Evolutionary conservation across 148 eudicot genomes (phyloP).

Genomic region (Rhododendron williamsianum): DNA sequence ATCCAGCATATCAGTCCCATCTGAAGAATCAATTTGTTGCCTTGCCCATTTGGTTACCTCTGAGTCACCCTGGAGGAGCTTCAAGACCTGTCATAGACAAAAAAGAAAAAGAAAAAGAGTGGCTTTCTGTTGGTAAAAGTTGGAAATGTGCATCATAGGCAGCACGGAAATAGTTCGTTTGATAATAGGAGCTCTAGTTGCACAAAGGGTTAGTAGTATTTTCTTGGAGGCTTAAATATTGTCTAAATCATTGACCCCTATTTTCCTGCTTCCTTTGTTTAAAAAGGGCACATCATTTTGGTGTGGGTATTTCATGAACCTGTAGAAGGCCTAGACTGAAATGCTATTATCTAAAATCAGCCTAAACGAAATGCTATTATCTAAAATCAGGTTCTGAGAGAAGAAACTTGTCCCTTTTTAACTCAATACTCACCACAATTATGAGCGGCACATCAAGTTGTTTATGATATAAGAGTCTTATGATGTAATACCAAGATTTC

Average conservation of each 20-base stretch:
- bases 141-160: background rate
- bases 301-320: background rate
- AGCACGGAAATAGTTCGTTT: background rate
- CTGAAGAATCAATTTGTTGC: constrained; percentile 44
- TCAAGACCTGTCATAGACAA: constrained; percentile 45
- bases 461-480: background rate
- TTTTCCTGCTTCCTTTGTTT: background rate
- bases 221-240: background rate
- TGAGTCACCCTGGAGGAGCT: constrained; percentile 72
- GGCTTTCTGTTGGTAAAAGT: background rate
- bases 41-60: constrained; percentile 70
- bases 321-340: background rate
- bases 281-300: background rate
- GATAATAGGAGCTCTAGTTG: background rate
- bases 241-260: background rate
- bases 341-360: background rate
- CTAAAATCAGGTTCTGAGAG: background rate
- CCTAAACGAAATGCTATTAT: background rate
- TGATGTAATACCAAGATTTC: background rate
- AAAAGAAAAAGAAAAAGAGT: background rate
- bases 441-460: background rate
- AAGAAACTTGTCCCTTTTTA: background rate
- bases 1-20: constrained; percentile 37
- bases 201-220: background rate
- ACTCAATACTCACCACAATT: background rate